A percentile compares a stretch with the other conserved stretches of the same genome.
Evolutionary conservation across 2,329 filamentous ascomycete species (phyloP).

Genomic region (Curvularia lunata): DNA sequence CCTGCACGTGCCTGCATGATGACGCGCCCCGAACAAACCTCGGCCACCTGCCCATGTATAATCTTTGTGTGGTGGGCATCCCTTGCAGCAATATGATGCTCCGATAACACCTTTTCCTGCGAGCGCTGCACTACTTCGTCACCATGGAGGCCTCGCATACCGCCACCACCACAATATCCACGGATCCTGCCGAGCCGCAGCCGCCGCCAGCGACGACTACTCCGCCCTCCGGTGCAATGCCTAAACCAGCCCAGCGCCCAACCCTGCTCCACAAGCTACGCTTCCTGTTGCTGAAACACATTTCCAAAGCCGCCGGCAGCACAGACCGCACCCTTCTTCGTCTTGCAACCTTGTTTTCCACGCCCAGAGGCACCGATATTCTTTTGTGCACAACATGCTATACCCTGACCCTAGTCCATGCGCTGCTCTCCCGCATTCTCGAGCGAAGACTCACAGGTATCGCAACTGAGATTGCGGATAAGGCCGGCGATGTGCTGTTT

Average conservation of each 20-base stretch:
- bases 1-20: not conserved
- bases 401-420: slow-evolving; percentile 52
- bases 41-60: slow-evolving; percentile 13
- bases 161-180: slow-evolving; percentile 32
- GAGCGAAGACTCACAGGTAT: slow-evolving; percentile 43
- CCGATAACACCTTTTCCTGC: slow-evolving; percentile 4
- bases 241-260: slow-evolving; percentile 14
- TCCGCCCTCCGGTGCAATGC: slow-evolving; percentile 16
- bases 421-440: slow-evolving; percentile 50
- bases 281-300: slow-evolving; percentile 25
- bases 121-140: not conserved
- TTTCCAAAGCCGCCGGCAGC: slow-evolving; percentile 27
- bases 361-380: slow-evolving; percentile 49
- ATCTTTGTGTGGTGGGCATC: not conserved
- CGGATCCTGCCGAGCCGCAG: slow-evolving; percentile 13
- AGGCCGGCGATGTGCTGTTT: slow-evolving; percentile 48
- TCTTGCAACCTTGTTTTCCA: slow-evolving; percentile 49
- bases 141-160: slow-evolving; percentile 27
- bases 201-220: not conserved
- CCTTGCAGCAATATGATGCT: slow-evolving; percentile 4
- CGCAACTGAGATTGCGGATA: slow-evolving; percentile 46
- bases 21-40: slow-evolving; percentile 18
- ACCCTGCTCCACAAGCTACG: slow-evolving; percentile 23
- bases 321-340: slow-evolving; percentile 45
- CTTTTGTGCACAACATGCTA: slow-evolving; percentile 54